phyloP scores from a whole-genome alignment of 495 filamentous ascomycete species.

The Penicillium egyptiacum region DNA sequence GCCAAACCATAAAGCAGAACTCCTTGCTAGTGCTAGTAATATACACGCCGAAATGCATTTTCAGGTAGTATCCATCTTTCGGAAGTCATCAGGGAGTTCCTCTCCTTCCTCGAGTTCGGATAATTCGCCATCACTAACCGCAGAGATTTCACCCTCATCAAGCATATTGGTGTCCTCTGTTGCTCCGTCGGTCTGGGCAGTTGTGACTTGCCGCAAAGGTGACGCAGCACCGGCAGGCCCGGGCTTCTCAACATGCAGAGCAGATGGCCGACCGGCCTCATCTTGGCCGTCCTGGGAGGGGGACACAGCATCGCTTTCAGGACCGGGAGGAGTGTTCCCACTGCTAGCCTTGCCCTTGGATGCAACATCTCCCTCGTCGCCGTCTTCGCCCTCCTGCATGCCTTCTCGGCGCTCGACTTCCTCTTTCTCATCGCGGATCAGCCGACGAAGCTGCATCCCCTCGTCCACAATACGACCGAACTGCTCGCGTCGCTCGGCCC shows the following conservation, averaged over 20 bases:
- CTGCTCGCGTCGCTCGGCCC: constrained; percentile 81
- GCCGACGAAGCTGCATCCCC: constrained; percentile 75
- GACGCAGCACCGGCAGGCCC: constrained; percentile 34
- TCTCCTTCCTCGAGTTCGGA: constrained; percentile 49
- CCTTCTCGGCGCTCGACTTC: constrained; percentile 75
- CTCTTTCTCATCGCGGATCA: constrained; percentile 96
- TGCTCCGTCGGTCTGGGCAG: constrained; percentile 30
- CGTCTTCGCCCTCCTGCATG: constrained; percentile 74
- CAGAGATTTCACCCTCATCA: constrained; percentile 64
- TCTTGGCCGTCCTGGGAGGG: constrained; percentile 51
- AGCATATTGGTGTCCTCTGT: constrained; percentile 57
- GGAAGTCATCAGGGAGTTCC: constrained; percentile 52
- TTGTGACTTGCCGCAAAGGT: constrained; percentile 43
- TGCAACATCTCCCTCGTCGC: constrained; percentile 63
- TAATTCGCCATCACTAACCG: constrained; percentile 39
- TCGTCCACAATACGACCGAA: constrained; percentile 91
- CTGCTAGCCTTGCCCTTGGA: constrained; percentile 53
- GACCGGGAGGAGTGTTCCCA: constrained; percentile 68
- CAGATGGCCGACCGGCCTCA: constrained; percentile 38
- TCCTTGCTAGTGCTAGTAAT: constrained; percentile 39
- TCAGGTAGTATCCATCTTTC: constrained; percentile 71
- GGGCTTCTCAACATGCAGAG: constrained; percentile 39
- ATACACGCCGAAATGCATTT: constrained; percentile 16
- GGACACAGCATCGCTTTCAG: constrained; percentile 52
- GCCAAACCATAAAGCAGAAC: constrained; percentile 29